These are phyloP conservation scores for Penicillium sclerotigenum DNA, from an alignment of 2,329 filamentous ascomycete genomes.

Conservation along the genomic window DNA sequence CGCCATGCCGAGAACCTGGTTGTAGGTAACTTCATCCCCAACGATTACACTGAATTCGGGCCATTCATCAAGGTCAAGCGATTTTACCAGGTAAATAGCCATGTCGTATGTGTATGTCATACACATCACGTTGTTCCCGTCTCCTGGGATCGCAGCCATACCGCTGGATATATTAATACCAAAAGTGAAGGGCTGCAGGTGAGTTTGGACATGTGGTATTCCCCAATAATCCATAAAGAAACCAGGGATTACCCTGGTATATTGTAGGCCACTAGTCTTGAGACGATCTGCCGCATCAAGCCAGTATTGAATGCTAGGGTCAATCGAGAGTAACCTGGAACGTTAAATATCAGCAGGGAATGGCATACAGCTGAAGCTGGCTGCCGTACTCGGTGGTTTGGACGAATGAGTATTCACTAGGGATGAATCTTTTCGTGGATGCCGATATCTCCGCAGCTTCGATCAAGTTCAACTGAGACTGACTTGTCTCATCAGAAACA, in stretches of 20 bases:
- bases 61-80: slow-evolving; percentile 47
- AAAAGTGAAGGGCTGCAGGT: slow-evolving; percentile 42
- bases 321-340: slow-evolving; percentile 23
- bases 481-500: slow-evolving; percentile 26
- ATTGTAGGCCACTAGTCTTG: slow-evolving; percentile 36
- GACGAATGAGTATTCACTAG: slow-evolving; percentile 44
- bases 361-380: not conserved
- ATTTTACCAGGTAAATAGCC: slow-evolving; percentile 45
- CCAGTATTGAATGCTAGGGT: slow-evolving; percentile 33
- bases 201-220: slow-evolving; percentile 36
- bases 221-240: slow-evolving; percentile 50
- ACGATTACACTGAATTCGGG: slow-evolving; percentile 37
- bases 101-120: slow-evolving; percentile 53
- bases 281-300: slow-evolving; percentile 30
- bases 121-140: slow-evolving; percentile 44
- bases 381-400: slow-evolving; percentile 31
- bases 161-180: slow-evolving; percentile 47
- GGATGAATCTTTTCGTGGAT: slow-evolving; percentile 42
- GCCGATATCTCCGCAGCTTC: slow-evolving; percentile 42
- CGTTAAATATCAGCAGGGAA: not conserved
- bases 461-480: slow-evolving; percentile 45
- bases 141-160: slow-evolving; percentile 49
- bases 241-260: slow-evolving; percentile 41
- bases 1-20: slow-evolving; percentile 45
- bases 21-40: slow-evolving; percentile 46